phyloP scores from a whole-genome alignment of 2,329 filamentous ascomycete species.

The Colletotrichum tabaci region DNA sequence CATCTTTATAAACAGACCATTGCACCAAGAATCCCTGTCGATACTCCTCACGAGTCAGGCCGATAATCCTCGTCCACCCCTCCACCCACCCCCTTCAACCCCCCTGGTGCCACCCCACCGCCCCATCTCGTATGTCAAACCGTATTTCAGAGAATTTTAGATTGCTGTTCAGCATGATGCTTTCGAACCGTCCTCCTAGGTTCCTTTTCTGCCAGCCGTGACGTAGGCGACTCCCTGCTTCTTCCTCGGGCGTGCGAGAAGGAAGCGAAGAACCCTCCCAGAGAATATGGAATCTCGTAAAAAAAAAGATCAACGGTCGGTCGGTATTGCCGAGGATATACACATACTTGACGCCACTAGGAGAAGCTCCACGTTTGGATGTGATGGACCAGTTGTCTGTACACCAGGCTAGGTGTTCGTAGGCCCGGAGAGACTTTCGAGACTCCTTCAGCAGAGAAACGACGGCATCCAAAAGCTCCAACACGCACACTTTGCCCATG shows the following conservation, averaged over 20 bases:
- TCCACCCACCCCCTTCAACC: slow-evolving; percentile 10
- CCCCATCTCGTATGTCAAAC: slow-evolving; percentile 41
- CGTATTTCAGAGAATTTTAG: slow-evolving; percentile 33
- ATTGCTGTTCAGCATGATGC: slow-evolving; percentile 36
- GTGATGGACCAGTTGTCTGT: neutral
- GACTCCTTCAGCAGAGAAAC: neutral
- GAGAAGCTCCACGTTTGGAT: slow-evolving; percentile 1
- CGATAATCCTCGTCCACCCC: slow-evolving; percentile 14
- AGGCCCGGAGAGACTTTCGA: neutral
- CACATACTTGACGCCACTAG: neutral
- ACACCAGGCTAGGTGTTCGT: no score
- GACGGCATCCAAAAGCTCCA: neutral
- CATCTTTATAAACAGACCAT: slow-evolving; percentile 39
- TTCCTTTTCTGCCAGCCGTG: slow-evolving; percentile 3
- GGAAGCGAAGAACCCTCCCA: slow-evolving; percentile 17
- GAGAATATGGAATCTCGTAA: slow-evolving; percentile 10
- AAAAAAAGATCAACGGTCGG: neutral
- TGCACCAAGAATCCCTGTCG: slow-evolving; percentile 23
- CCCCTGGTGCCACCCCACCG: slow-evolving; percentile 29
- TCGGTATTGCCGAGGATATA: slow-evolving; percentile 20
- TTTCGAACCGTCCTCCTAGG: slow-evolving; percentile 14
- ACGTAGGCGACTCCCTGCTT: slow-evolving; percentile 32
- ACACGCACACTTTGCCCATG: neutral
- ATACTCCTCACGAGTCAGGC: slow-evolving; percentile 33
- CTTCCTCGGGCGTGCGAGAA: slow-evolving; percentile 23